Base-by-base conservation (phyloP, 805 yeast species). In the Sugiyamaella floridensis region DNA sequence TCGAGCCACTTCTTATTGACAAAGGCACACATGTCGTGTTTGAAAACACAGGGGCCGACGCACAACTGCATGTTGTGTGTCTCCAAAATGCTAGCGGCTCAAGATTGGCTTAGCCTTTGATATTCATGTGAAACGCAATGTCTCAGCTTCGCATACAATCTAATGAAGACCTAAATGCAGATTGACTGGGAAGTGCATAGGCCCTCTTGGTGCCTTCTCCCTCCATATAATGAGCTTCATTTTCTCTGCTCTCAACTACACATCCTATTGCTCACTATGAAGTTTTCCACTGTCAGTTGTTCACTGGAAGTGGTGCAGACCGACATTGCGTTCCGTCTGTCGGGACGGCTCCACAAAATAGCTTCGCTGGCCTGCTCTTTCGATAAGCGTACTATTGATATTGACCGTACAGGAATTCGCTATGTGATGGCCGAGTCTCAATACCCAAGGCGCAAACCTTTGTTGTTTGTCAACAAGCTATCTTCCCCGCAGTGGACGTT, bases 311-410 rank as follows among this genome's bases (percentile, higher is more conserved):
- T 49, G 2, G 43, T 55, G 15, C 58, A 55, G 47, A 34, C 42
- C n/a, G 58, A 55, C 28, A 42, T 55, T 11, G 52, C 49, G 5
- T 40, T 51, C 10, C 32, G 57, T 12, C 28, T 44, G 5, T 18
- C 54, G 9, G 41, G 18, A 14, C 32, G 16, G 4, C 20, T 6
- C 16, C 20, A 28, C 22, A n/a, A 16, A 2, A 40, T 42, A 22
- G 22, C 12, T 4, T 19, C 26, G 45, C 22, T 15, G 19, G 45
- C 41, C 3, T 5, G 15, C 26, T 32, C 34, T 14, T 15, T 48
- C 15, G 14, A 12, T 6, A 19, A 44, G 15, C 18, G 47, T 18
- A 7, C 29, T 8, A 32, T 42, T 26, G 49, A 29, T 14, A 14
- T 46, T 9, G 42, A 28, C 45, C 26, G 32, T n/a, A 47, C 20